Evolutionary conservation across 148 eudicot species (phyloP), one percentile per base, ranked within the genome.

Genomic region (Mesembryanthemum crystallinum): DNA sequence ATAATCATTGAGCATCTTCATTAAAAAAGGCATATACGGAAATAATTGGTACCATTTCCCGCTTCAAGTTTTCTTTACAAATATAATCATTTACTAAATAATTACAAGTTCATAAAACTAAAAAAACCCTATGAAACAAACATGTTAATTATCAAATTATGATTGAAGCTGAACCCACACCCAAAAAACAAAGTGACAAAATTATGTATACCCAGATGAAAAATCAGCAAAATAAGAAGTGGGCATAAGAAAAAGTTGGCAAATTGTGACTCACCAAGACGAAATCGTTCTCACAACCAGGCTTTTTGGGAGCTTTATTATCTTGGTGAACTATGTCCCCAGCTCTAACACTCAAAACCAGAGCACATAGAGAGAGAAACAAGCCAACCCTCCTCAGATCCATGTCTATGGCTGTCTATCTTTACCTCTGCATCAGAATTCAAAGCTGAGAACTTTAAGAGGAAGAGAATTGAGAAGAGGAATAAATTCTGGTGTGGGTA

Each of bases 271-370:
- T 47, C 72, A 93, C 98, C 92, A 93, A 74, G 24, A 93, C 85
- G 49, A 93, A 93, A 83, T 89, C 88, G 73, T 93, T 93, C 79
- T 83, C 86, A 71, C 98, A 93, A 18, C 98, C 98, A 63, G 98
- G 98, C 78, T 88, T 87, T 75, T 89, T 89, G 23, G 98, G 98
- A 71, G 89, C 82, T 55, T 60, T 77, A 74, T 89, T 87, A 79
- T 93, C 96, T 51, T 81, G 84, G 55, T 91, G 98, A 76, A 91
- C 91, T 30, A 91, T 91, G 66, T 91, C 98, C 33, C 98, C 92
- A 51, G 85, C 94, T 66, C 73, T 79, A 39, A 91, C 94, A 71
- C 52, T 52, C 24, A 83, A n/a, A 47, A 70, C 0, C 60, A 81
- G 58, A 69, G 59, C 65, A 72, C 23, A 81, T 4, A 84, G 42